A percentile compares a stretch with the other conserved stretches of the same genome.
Evolutionary conservation across 2,329 filamentous ascomycete species (phyloP).

Genomic region (Trichoderma sp.): DNA sequence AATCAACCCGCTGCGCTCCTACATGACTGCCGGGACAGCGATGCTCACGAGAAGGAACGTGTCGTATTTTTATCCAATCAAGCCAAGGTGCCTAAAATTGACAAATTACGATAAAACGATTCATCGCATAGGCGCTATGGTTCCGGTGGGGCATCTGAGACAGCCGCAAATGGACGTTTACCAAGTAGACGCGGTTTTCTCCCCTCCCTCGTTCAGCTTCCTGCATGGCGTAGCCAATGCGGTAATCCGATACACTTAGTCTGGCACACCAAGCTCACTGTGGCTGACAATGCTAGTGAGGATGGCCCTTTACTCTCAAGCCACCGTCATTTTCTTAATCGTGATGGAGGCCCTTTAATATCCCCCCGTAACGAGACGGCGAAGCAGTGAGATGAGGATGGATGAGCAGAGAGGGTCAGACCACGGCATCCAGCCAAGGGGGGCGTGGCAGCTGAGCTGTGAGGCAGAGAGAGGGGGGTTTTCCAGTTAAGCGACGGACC

Average conservation of each 20-base stretch:
- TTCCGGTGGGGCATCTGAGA: constrained; percentile 15
- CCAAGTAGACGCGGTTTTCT: background rate
- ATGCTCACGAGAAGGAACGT: background rate
- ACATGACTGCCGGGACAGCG: background rate
- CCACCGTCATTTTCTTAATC: constrained; percentile 16
- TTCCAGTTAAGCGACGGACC: background rate
- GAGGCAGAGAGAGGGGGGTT: background rate
- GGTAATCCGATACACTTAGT: background rate
- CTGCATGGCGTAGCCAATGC: constrained; percentile 10
- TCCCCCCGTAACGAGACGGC: background rate
- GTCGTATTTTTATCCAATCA: constrained; percentile 20
- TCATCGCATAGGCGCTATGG: constrained; percentile 11
- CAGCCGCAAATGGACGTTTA: constrained; percentile 4
- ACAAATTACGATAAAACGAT: constrained; percentile 17
- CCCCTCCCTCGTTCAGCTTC: constrained; percentile 1
- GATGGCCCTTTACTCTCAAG: constrained; percentile 5
- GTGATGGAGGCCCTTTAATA: background rate
- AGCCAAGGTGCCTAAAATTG: background rate
- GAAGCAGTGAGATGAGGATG: background rate
- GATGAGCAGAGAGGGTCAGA: background rate
- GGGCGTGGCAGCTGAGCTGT: background rate
- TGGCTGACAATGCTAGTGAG: constrained; percentile 7
- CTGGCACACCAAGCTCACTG: constrained; percentile 8
- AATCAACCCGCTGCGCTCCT: background rate
- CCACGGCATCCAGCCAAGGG: background rate